Evolutionary conservation across 23 red algal genomes (phyloP).

Genomic region (Gracilaria gracilis): DNA sequence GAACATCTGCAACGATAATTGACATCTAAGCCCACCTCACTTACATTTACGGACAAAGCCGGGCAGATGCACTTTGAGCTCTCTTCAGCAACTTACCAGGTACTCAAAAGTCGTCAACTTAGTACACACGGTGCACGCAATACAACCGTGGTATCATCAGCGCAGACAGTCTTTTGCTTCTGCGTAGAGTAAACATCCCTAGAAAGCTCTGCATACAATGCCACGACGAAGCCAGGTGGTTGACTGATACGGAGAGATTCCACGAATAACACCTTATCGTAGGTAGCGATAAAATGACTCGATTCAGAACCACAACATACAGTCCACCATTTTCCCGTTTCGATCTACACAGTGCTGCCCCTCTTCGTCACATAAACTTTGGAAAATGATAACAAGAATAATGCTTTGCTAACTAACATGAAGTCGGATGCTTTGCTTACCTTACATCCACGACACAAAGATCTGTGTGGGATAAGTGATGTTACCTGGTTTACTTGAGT

Average conservation of each 20-base stretch:
- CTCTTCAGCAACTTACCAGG: conserved; percentile 52
- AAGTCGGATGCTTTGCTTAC: not conserved
- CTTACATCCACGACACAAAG: not conserved
- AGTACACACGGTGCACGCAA: conserved; percentile 32
- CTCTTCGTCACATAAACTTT: not conserved
- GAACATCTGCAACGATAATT: too few relatives aligned
- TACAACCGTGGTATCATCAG: conserved; percentile 35
- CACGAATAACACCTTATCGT: not conserved
- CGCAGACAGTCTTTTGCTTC: conserved; percentile 21
- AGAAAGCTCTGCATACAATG: not conserved
- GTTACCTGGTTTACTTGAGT: too few relatives aligned
- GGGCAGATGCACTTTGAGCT: not conserved
- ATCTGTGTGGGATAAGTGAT: too few relatives aligned
- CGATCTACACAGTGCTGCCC: not conserved
- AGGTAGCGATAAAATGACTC: not conserved
- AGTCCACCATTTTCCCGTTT: not conserved
- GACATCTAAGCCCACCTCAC: too few relatives aligned
- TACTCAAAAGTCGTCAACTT: conserved; percentile 36
- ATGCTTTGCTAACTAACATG: not conserved
- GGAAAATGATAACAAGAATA: not conserved
- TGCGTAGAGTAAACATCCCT: conserved; percentile 43
- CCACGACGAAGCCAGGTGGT: not conserved
- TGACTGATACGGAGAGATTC: not conserved
- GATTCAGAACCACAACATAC: not conserved
- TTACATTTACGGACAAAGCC: not conserved